Base-by-base conservation (phyloP, 2,329 filamentous ascomycete species). In the Aureobasidium sp. region DNA sequence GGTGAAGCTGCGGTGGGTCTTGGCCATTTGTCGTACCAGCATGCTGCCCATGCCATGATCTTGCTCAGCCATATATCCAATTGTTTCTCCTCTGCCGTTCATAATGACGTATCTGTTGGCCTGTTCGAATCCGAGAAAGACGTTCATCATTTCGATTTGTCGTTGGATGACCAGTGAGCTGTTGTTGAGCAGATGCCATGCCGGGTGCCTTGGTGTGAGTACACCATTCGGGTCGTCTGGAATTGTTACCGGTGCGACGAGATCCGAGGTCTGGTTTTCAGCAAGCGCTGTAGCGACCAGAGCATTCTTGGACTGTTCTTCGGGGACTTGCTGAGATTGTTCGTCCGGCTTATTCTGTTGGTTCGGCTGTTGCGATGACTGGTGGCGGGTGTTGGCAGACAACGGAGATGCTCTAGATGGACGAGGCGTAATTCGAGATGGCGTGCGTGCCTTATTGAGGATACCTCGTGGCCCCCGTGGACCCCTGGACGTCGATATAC, bases 31-130 rank as follows among this genome's bases (percentile, higher is more conserved):
- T 60, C 85, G 76, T 16, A 78, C 78, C 70, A 87, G 74, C 34
- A 79, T 77, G 61, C 75, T 80, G 2, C 78, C 82, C 61, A 87
- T 72, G 1, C 84, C 83, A 63, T 81, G 81, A 49, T 86, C 85
- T 67, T 81, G 79, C 71, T 87, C 85, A 37, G 83, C 84, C 68
- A 87, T 81, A 66, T 84, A 87, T 13, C 85, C 85, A 47, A 87
- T 77, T 65, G 85, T 84, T 62, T 83, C 81, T 6, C 85, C 85
- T 59, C 81, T 77, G 2, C 83, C 83, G 72, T 86, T 82, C 78
- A 86, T 81, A 54, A 87, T 85, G 15, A 85, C 79, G 69, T 87
- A 87, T 69, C 79, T 79, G 67, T 87, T 87, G 13, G 85, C 84
- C 70, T 87, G 85, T 71, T 87, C 85, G 65, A 86, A 86, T 1